These are phyloP conservation scores for Fusarium sororula DNA, from an alignment of 2,329 filamentous ascomycete species.

Conservation along the genomic window DNA sequence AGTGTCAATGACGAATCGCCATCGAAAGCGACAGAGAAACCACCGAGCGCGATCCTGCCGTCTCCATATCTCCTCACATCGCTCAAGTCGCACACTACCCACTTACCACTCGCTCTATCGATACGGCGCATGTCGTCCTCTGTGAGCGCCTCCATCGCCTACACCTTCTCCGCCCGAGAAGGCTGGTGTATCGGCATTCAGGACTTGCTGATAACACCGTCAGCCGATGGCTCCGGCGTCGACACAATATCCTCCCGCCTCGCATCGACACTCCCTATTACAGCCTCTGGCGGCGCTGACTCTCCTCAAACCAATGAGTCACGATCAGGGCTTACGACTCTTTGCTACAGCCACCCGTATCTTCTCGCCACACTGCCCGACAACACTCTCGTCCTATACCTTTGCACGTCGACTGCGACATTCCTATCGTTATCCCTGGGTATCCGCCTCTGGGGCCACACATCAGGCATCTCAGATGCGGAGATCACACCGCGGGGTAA, in stretches of 20 bases:
- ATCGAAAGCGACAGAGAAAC: neutral
- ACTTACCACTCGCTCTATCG: conserved; percentile 82
- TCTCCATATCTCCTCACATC: conserved; percentile 71
- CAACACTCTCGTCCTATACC: conserved; percentile 85
- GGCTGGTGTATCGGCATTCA: conserved; percentile 95
- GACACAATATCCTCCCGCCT: conserved; percentile 50
- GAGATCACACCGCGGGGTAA: conserved; percentile 87
- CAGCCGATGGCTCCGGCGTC: conserved; percentile 34
- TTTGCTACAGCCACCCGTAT: conserved; percentile 84
- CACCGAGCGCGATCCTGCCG: conserved; percentile 18
- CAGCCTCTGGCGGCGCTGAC: conserved; percentile 30
- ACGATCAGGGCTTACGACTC: conserved; percentile 57
- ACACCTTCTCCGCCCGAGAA: conserved; percentile 78
- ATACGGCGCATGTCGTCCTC: conserved; percentile 72
- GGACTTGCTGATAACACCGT: conserved; percentile 73
- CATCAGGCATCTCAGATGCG: conserved; percentile 85
- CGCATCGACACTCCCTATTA: conserved; percentile 49
- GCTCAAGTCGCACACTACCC: conserved; percentile 81
- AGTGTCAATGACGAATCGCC: neutral
- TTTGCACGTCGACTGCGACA: conserved; percentile 77
- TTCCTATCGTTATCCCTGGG: conserved; percentile 76
- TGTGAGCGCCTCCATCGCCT: conserved; percentile 85
- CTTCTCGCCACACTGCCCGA: conserved; percentile 84
- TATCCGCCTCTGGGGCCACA: conserved; percentile 88
- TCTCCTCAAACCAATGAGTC: conserved; percentile 6